Conservation (phyloP, 192 early-diverging fungal species). For the Coemansia sp. region DNA sequence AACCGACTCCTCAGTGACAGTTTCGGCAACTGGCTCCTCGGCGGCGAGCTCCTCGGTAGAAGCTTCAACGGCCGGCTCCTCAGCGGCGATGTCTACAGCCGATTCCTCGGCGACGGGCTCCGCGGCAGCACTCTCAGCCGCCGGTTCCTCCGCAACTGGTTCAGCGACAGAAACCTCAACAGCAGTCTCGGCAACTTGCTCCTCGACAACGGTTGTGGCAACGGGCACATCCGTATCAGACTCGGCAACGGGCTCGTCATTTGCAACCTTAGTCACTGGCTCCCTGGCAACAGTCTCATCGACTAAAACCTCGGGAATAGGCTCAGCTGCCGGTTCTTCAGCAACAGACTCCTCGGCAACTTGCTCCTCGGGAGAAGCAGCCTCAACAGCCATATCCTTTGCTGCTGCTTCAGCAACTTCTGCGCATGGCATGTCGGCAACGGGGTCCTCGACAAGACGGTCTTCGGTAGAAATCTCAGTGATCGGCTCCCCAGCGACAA, state of each 20-base stretch:
- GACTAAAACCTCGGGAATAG: neutral
- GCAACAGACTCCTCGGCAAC: neutral
- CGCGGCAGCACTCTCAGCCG: neutral
- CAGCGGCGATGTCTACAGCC: too few relatives aligned
- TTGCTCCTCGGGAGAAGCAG: too few relatives aligned
- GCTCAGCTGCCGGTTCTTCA: neutral
- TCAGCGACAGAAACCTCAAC: neutral
- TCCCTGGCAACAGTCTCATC: neutral
- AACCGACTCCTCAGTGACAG: neutral
- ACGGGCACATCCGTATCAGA: neutral
- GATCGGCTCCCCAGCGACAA: too few relatives aligned
- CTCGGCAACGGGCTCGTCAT: neutral
- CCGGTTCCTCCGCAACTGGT: neutral
- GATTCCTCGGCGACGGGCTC: neutral
- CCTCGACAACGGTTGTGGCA: neutral
- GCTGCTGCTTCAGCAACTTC: too few relatives aligned
- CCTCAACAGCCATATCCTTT: neutral
- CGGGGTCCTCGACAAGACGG: neutral
- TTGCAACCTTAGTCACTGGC: neutral
- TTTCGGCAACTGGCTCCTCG: neutral
- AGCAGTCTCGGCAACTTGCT: neutral
- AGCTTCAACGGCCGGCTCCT: neutral
- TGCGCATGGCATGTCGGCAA: neutral
- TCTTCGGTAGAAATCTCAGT: neutral
- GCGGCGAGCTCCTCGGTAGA: neutral